phyloP scores from a whole-genome alignment of 106 monocot genomes.

The Dioscorea alata region DNA sequence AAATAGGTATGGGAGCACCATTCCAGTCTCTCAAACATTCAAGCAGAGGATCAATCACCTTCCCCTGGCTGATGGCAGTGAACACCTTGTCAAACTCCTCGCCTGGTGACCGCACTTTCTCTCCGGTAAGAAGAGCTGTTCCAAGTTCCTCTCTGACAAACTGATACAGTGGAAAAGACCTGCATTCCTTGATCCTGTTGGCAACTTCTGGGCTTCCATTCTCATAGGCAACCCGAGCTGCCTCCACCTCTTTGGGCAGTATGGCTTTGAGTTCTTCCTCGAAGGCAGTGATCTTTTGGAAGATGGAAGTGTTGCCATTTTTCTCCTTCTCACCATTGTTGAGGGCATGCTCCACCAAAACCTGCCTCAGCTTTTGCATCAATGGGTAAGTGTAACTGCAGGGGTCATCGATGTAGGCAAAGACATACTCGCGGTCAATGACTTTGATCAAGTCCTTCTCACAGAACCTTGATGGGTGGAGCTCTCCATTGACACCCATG shows the following conservation, averaged over 20 bases:
- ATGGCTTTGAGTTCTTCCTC: conserved; percentile 38
- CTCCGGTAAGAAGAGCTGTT: conserved; percentile 46
- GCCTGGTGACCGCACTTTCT: conserved; percentile 53
- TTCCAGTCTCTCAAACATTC: conserved; percentile 47
- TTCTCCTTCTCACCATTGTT: conserved; percentile 52
- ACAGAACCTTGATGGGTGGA: conserved; percentile 83
- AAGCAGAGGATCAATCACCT: conserved; percentile 39
- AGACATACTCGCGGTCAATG: conserved; percentile 77
- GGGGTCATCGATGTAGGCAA: conserved; percentile 64
- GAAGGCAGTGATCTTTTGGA: conserved; percentile 47
- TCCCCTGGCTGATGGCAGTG: conserved; percentile 24
- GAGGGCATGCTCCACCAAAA: conserved; percentile 56
- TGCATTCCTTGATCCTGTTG: conserved; percentile 57
- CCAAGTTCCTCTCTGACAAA: conserved; percentile 68
- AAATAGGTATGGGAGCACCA: conserved; percentile 36
- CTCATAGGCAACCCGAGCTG: conserved; percentile 29
- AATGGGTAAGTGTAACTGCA: conserved; percentile 61
- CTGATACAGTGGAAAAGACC: conserved; percentile 60
- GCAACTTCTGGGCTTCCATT: conserved; percentile 21
- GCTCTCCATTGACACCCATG: conserved; percentile 56
- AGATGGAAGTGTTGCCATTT: conserved; percentile 38
- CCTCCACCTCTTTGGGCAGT: conserved; percentile 64
- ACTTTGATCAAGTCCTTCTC: conserved; percentile 83
- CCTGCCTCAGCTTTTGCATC: conserved; percentile 61
- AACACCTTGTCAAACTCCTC: conserved; percentile 55